Base-by-base conservation (phyloP, 2,329 filamentous ascomycete species). In the Thielaviopsis musarum region DNA sequence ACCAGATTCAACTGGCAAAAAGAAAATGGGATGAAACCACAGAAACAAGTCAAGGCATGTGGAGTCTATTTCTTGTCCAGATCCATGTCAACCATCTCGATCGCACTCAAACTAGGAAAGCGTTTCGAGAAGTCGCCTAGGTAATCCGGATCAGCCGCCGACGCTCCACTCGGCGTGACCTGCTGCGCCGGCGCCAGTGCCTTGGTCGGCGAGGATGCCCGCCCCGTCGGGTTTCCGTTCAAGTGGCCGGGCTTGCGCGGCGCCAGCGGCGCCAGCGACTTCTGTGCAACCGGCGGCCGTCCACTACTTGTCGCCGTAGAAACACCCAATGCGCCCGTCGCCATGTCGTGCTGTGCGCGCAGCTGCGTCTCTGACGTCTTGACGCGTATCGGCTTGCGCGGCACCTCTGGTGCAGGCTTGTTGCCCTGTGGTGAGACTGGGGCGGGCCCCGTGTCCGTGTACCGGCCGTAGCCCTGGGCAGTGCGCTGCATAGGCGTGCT, bases 401-500 rank as follows among this genome's bases (percentile, higher is more conserved):
- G 49, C n/a, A 53, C 30, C 21, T 61, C 60, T 1, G 57, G 57
- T 15, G 55, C 38, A 4, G 49, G 53, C 22, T 34, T 34, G 13
- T 34, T 28, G 19, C 22, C 17, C 17, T 49, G 54, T 9, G 55
- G 54, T n/a, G 52, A 51, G n/a, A 21, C n/a, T 10, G 52, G 26
- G 2, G 60, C 17, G 2, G 48, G 13, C 6, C 24, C 26, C 19
- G 71, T 70, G 63, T 84, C 87, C 21, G 91, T 90, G 69, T 87
- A 96, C 62, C 84, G 84, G 7, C 93, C 93, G 68, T 97, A 97
- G 0, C 91, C 91, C 64, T 91, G 84, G 0, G 91, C 91, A 0
- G 89, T 95, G 56, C 76, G 72, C 64, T 84, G 82, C 28, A 81
- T 78, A 15, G 74, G 72, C 1, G 77, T 68, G 0, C 76, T 72